Evolutionary conservation across 1,284 basidiomycete genomes (phyloP), one percentile per base, ranked within the genome.

Genomic region (Peniophora sp.): DNA sequence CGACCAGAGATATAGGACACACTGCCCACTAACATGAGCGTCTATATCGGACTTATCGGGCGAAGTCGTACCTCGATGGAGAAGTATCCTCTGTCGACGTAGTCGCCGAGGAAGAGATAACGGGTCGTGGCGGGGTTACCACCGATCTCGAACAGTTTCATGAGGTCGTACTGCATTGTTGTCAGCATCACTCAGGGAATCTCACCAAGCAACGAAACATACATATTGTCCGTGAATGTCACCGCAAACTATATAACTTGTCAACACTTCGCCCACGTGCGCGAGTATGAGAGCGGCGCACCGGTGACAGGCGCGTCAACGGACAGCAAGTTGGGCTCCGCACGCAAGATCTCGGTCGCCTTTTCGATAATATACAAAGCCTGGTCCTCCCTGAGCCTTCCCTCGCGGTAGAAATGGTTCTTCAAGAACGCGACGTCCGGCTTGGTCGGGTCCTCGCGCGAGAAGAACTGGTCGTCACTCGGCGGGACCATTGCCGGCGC

Each of bases 331-430:
- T 96, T 96, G 15, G 88, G 81, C 69, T 97, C 93, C 23, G 76
- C 68, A 49, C 78, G 76, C 55, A 97, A 69, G 18, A 96, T 60
- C 57, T 89, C 86, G 0, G 88, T 88, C 12, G 75, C 85, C 64
- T 85, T 86, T 54, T 87, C 81, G 51, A 97, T 70, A 62, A 96
- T 96, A 72, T 83, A 94, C 51, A 92, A 65, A 15, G 92, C 92
- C 68, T 95, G 90, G 52, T 94, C 91, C 67, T 97, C 92, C 23
- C 85, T 92, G 60, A 97, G 63, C 47, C 92, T 75, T 0, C 96
- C 96, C 68, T 98, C 96, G 50, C 95, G 85, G 68, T 98, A 98
- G 65, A 99, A 97, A 71, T 99, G 96, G 62, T 98, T 98, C 77
- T 99, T 99, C 56, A 99, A 77, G 69, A 96, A 99, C 32, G 92